These are phyloP conservation scores for Lasiosphaeria hispida DNA, from an alignment of 495 filamentous ascomycete species.

Conservation along the genomic window DNA sequence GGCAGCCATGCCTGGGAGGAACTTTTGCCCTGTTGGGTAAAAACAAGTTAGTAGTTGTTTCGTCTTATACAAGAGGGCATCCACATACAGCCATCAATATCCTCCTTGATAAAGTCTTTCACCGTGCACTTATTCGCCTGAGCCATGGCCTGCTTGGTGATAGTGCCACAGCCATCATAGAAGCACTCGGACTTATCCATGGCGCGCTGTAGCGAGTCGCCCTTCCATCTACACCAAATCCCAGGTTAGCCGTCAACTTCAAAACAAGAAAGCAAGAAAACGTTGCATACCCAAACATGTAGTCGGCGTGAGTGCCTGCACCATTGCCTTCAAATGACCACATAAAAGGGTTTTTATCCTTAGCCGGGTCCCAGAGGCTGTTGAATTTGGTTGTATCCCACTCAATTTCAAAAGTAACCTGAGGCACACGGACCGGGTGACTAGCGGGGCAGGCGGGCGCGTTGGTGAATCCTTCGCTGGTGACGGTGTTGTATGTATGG, in stretches of 20 bases:
- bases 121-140: constrained; percentile 46
- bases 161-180: constrained; percentile 46
- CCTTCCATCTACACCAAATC: constrained; percentile 33
- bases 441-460: constrained; percentile 41
- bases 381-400: constrained; percentile 47
- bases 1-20: not conserved
- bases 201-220: constrained; percentile 43
- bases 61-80: not conserved
- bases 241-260: not conserved
- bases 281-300: constrained; percentile 39
- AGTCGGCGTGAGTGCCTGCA: constrained; percentile 44
- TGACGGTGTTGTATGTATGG: constrained; percentile 44
- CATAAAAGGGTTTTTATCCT: constrained; percentile 43
- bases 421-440: constrained; percentile 42
- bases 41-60: not conserved
- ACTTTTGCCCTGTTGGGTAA: not conserved
- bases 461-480: constrained; percentile 33
- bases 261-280: not conserved
- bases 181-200: constrained; percentile 47
- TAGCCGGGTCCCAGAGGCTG: constrained; percentile 37
- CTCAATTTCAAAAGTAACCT: constrained; percentile 44
- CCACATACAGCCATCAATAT: constrained; percentile 49
- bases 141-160: constrained; percentile 44
- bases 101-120: constrained; percentile 42
- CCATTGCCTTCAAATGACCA: constrained; percentile 24